Conservation (phyloP, 1,284 basidiomycete species). For the Ustilago crameri region DNA sequence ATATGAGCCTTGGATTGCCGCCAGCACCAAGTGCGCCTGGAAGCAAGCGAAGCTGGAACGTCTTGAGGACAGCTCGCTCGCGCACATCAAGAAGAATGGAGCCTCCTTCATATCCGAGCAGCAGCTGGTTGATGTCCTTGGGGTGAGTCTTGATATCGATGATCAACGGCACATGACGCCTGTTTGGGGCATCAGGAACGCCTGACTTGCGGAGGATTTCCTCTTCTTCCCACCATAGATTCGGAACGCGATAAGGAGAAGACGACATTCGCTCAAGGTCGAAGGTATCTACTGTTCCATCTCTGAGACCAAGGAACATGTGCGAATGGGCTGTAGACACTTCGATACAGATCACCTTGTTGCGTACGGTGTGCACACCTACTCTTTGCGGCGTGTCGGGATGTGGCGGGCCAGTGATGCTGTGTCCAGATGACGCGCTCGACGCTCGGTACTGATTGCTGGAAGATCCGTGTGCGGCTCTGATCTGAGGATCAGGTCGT, state of each 20-base stretch:
- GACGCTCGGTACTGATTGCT: conserved; percentile 43
- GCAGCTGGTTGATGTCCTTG: conserved; percentile 80
- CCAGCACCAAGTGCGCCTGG: conserved; percentile 69
- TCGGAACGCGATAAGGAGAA: conserved; percentile 67
- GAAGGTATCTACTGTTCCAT: conserved; percentile 70
- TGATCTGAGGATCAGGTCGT: conserved; percentile 69
- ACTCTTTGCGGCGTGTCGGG: conserved; percentile 58
- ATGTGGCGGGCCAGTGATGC: conserved; percentile 47
- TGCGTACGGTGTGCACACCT: conserved; percentile 54
- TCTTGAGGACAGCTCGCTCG: conserved; percentile 51
- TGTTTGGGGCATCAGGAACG: conserved; percentile 71
- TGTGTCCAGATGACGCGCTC: conserved; percentile 35
- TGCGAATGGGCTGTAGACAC: conserved; percentile 81
- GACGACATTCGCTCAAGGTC: conserved; percentile 67
- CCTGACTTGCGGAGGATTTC: conserved; percentile 74
- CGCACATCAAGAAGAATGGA: conserved; percentile 60
- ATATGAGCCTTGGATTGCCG: conserved; percentile 71
- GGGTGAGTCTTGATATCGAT: conserved; percentile 74
- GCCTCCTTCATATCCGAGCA: conserved; percentile 83
- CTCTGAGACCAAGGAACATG: conserved; percentile 72
- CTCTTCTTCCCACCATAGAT: conserved; percentile 80
- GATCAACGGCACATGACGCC: conserved; percentile 68
- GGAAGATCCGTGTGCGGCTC: conserved; percentile 43
- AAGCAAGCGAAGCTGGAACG: conserved; percentile 59
- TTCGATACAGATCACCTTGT: conserved; percentile 72